Evolutionary conservation across 306 rosid species (phyloP), one percentile per base, ranked within the genome.

Genomic region (Pueraria montana): DNA sequence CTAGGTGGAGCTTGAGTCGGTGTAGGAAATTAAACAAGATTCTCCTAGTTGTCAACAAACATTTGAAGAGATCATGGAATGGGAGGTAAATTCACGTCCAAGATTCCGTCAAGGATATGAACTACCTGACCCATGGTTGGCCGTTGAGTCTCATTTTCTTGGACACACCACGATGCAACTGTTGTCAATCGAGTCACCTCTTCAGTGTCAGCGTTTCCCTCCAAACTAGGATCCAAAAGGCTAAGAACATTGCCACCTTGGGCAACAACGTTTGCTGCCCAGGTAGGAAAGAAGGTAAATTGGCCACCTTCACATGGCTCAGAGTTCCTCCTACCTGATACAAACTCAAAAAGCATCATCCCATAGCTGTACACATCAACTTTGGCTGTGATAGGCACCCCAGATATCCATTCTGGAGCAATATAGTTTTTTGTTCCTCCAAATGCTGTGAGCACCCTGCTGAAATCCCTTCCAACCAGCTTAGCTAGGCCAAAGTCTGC

Each of bases 401-500:
- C 88, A 0, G 89, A 86, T 36, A 92, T 76, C 97, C 94, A 92
- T 49, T 92, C 94, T 0, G 94, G 94, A 0, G 97, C 93, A 55
- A 90, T 88, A 76, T 92, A 92, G 1, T 90, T 89, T 50, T 87
- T 83, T 11, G 97, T 89, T 49, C 93, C 94, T 83, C 92, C 86
- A 89, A 92, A 34, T 14, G 88, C 82, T 50, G 93, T 88, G 5
- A 92, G 50, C 8, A 91, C 85, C 59, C 87, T 79, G 56, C 90
- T 88, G 26, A 87, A 85, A 27, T 90, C 89, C 65, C 88, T 80
- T 23, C 90, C 91, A 14, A 90, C 55, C 0, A 85, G 80, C 82
- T 92, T 92, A 7, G 94, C 88, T 5, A 90, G 82, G n/a, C 94
- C 93, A 30, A 92, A 92, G 66, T 90, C 94, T 0, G 94, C 86